Percentiles rank a stretch among this genome's conserved stretches.
phyloP scores from a whole-genome alignment of 2,329 filamentous ascomycete genomes.

The Cercospora nicotianae region DNA sequence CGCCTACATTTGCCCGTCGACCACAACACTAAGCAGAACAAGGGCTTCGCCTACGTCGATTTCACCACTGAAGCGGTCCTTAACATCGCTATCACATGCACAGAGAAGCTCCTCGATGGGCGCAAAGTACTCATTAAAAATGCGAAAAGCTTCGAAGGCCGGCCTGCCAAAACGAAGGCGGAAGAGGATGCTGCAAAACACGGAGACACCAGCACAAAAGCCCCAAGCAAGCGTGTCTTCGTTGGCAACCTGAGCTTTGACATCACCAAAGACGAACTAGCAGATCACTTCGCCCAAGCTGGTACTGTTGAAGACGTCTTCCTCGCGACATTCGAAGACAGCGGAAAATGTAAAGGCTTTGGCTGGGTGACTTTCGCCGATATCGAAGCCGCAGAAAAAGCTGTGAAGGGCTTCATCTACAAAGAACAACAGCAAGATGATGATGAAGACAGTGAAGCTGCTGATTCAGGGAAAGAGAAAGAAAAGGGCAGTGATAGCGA shows the following conservation, averaged over 20 bases:
- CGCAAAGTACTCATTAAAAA: constrained; percentile 91
- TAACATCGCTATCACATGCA: constrained; percentile 76
- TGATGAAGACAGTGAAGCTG: constrained; percentile 54
- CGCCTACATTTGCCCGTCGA: constrained; percentile 73
- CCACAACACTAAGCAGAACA: constrained; percentile 63
- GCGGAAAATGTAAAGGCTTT: constrained; percentile 96
- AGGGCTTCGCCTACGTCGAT: constrained; percentile 95
- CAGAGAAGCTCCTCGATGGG: constrained; percentile 75
- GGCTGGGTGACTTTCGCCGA: constrained; percentile 92
- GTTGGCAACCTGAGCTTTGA: constrained; percentile 62
- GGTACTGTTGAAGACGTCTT: constrained; percentile 80
- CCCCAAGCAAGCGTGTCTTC: constrained; percentile 79
- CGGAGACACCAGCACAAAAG: constrained; percentile 46
- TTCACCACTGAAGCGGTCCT: constrained; percentile 70
- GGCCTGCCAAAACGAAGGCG: constrained; percentile 59
- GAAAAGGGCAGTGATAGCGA: constrained; percentile 11
- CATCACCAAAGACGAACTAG: constrained; percentile 70
- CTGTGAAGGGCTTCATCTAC: constrained; percentile 77
- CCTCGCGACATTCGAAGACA: constrained; percentile 92
- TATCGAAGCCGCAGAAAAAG: constrained; percentile 69
- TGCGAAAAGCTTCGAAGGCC: constrained; percentile 84
- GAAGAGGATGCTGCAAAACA: constrained; percentile 43
- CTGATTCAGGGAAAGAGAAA: constrained; percentile 44
- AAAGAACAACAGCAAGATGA: constrained; percentile 59
- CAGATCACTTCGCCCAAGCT: constrained; percentile 79